phyloP scores from a whole-genome alignment of 1,284 basidiomycete genomes.

The Leccinum angustisporum region DNA sequence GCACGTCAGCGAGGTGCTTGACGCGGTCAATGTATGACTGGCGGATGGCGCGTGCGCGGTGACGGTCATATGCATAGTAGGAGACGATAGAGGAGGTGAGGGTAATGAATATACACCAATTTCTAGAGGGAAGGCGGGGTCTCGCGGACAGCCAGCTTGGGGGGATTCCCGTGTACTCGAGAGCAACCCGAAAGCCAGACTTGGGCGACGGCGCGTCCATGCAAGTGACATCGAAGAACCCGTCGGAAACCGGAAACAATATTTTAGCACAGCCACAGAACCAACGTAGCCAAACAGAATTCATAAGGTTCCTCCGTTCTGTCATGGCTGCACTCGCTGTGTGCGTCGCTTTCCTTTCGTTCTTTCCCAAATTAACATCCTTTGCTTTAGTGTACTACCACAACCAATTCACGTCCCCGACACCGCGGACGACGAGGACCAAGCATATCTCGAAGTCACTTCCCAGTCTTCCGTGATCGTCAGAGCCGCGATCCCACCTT shows the following conservation, averaged over 20 bases:
- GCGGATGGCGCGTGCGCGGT: constrained; percentile 74
- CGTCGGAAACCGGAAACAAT: constrained; percentile 28
- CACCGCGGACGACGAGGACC: constrained; percentile 59
- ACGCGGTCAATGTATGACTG: constrained; percentile 82
- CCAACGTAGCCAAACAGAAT: constrained; percentile 28
- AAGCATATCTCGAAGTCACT: constrained; percentile 36
- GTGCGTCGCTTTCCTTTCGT: constrained; percentile 41
- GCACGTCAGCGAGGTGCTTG: constrained; percentile 69
- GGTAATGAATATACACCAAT: constrained; percentile 90
- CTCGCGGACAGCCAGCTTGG: constrained; percentile 71
- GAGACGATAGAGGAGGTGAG: constrained; percentile 71
- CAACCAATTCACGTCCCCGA: constrained; percentile 57
- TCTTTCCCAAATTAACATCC: constrained; percentile 1
- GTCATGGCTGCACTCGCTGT: constrained; percentile 60
- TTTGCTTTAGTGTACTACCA: constrained; percentile 55
- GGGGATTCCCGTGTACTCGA: constrained; percentile 69
- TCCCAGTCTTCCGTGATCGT: constrained; percentile 48
- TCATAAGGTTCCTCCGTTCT: constrained; percentile 5
- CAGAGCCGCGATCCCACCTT: constrained; percentile 67
- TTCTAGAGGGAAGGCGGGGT: constrained; percentile 83
- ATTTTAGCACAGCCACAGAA: constrained; percentile 24
- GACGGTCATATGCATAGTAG: constrained; percentile 84
- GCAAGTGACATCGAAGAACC: neutral
- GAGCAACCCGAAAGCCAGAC: constrained; percentile 53
- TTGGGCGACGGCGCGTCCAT: constrained; percentile 21